Evolutionary conservation across 1,284 basidiomycete genomes (phyloP).

Genomic region (Trichosporon ovoides): DNA sequence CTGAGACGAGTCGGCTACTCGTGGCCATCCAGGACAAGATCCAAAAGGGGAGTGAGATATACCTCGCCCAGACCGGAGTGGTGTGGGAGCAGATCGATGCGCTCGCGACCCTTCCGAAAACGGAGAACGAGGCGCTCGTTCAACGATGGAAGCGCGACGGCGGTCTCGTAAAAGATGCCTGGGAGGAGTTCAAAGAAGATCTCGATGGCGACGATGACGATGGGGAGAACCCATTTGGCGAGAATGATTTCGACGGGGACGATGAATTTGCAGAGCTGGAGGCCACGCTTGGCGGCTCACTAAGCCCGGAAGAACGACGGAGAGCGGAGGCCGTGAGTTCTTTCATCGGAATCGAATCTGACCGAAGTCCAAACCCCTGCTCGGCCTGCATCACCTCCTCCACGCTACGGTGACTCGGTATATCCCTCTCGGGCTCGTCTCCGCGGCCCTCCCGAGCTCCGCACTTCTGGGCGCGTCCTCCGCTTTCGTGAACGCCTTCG

Average conservation of each 20-base stretch:
- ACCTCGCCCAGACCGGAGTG: conserved; percentile 39
- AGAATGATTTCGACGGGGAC: conserved; percentile 20
- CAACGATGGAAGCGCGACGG: conserved; percentile 33
- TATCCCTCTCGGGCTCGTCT: conserved; percentile 22
- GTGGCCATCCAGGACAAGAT: conserved; percentile 19
- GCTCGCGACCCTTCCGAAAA: conserved; percentile 22
- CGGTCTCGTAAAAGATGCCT: conserved; percentile 38
- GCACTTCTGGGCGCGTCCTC: not conserved
- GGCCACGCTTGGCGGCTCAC: conserved; percentile 23
- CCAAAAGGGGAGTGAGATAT: conserved; percentile 22
- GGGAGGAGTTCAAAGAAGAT: conserved; percentile 44
- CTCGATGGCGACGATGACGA: conserved; percentile 29
- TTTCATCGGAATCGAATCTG: not conserved
- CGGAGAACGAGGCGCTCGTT: conserved; percentile 27
- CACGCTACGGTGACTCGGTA: conserved; percentile 36
- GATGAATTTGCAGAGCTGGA: conserved; percentile 38
- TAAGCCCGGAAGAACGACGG: conserved; percentile 26
- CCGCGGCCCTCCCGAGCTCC: not conserved
- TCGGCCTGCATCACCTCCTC: conserved; percentile 39
- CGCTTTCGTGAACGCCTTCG: conserved; percentile 6
- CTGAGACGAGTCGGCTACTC: conserved; percentile 26
- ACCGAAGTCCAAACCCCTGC: conserved; percentile 35
- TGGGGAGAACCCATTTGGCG: conserved; percentile 17
- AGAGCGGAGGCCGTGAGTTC: conserved; percentile 35
- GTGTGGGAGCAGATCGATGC: conserved; percentile 40